Base-by-base conservation (phyloP, 441 rosid species). In the Hypseocharis bilobata region DNA sequence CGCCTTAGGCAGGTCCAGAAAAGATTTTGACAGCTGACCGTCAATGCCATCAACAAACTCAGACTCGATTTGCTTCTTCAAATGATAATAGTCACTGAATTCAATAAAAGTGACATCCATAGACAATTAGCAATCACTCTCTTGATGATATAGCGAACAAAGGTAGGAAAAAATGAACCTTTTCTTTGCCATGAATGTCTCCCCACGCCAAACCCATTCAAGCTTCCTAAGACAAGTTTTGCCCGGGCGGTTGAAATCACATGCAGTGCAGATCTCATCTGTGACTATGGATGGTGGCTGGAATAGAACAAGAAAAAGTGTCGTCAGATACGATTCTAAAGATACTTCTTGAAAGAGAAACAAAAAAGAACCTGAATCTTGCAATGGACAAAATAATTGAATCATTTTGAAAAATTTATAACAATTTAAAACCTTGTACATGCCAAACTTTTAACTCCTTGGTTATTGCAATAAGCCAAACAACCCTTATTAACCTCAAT, bases 171-270 rank as follows among this genome's bases (percentile, higher is more conserved):
- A 52, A 30, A 58, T 5, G 54, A 70, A 93, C 99, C 96, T 94
- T 84, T 76, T 91, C 81, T 89, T 88, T 62, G 91, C 98, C 91
- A 63, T 86, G 80, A 78, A 94, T 72, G 73, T 82, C 80, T 91
- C 98, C 73, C 99, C 99, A 67, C 98, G 97, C 99, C 99, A 94
- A 72, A 89, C 96, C 99, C 99, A 94, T 80, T 94, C 99, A 79
- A 94, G 99, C 74, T 82, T 91, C 52, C 98, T 79, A 36, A 91
- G 96, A 80, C 99, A 94, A 57, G 88, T 88, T 84, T 88, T 94
- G 51, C 81, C 99, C 4, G 96, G 98, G 68, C 87, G 94, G 78
- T 91, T 91, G 84, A 94, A 94, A 79, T 94, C 99, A 76, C 99
- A 94, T 72, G 98, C 96, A 68, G 98, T 89, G 74, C 99, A 94